phyloP scores from a whole-genome alignment of 176 grass and related monocot species.

The Carex pumila region DNA sequence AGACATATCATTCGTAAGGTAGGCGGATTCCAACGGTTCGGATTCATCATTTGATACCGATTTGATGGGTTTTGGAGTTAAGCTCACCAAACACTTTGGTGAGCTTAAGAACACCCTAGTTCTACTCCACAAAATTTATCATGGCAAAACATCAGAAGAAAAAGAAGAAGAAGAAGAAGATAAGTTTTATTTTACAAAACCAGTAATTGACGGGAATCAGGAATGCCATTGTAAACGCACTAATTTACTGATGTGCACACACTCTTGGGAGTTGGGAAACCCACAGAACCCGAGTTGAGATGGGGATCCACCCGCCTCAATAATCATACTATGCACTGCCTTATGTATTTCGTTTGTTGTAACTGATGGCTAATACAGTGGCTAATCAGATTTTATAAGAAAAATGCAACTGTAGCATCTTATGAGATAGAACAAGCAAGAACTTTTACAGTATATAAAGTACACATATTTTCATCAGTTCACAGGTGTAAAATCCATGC shows the following conservation, averaged over 20 bases:
- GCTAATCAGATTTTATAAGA: neutral
- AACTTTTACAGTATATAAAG: neutral
- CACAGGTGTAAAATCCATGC: neutral
- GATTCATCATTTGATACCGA: no score
- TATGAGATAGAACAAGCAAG: neutral
- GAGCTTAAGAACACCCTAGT: no score
- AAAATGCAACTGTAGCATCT: neutral
- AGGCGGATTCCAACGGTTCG: no score
- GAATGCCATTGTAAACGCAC: constrained; percentile 65
- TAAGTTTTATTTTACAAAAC: constrained; percentile 38
- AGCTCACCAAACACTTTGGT: no score
- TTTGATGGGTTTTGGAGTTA: no score
- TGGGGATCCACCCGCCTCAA: constrained; percentile 72
- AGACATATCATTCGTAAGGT: no score
- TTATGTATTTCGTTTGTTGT: constrained; percentile 77
- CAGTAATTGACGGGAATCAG: constrained; percentile 79
- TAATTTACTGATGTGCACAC: constrained; percentile 78
- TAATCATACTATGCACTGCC: constrained; percentile 67
- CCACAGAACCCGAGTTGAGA: constrained; percentile 62
- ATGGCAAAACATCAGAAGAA: neutral
- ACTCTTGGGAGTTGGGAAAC: constrained; percentile 86
- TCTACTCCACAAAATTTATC: neutral
- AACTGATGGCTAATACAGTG: constrained; percentile 47
- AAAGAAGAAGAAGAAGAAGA: constrained; percentile 22
- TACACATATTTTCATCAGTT: neutral